phyloP scores from a whole-genome alignment of 352 stramenopile species.

The Pythium dissimile region DNA sequence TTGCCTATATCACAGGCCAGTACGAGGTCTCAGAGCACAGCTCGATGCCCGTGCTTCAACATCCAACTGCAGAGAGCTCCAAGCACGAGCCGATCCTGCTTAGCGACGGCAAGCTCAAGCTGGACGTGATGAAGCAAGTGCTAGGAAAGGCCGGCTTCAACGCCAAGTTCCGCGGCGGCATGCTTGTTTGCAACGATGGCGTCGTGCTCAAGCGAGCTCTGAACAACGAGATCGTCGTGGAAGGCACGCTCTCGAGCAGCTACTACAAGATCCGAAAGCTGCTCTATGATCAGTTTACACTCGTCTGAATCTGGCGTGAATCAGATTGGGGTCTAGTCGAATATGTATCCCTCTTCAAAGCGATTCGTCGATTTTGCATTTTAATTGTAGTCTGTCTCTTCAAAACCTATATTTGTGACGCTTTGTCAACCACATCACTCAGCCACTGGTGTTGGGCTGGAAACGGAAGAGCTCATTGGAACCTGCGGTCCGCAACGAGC shows the following conservation, averaged over 20 bases:
- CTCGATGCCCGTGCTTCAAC: conserved; percentile 67
- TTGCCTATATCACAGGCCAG: conserved; percentile 82
- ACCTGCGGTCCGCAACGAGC: conserved; percentile 12
- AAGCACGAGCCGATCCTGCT: conserved; percentile 80
- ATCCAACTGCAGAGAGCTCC: conserved; percentile 33
- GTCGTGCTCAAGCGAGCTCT: conserved; percentile 82
- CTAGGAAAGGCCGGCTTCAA: conserved; percentile 84
- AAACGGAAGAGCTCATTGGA: background rate
- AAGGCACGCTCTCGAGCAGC: conserved; percentile 78
- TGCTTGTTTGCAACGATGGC: conserved; percentile 87
- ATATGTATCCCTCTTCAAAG: conserved; percentile 13
- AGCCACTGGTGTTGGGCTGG: conserved; percentile 18
- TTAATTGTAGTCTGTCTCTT: background rate
- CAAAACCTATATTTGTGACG: conserved; percentile 6
- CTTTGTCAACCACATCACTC: conserved; percentile 26
- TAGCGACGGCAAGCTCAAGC: conserved; percentile 87
- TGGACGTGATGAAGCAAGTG: conserved; percentile 89
- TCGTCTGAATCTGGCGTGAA: conserved; percentile 49
- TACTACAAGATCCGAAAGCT: conserved; percentile 87
- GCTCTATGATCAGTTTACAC: conserved; percentile 86
- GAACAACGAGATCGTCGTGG: conserved; percentile 88
- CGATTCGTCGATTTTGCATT: background rate
- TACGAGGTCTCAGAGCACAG: conserved; percentile 65
- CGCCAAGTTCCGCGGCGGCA: conserved; percentile 86
- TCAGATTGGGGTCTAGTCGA: background rate